Conservation (phyloP, 495 filamentous ascomycete genomes). For the Hypoxylon lienhwacheense region DNA sequence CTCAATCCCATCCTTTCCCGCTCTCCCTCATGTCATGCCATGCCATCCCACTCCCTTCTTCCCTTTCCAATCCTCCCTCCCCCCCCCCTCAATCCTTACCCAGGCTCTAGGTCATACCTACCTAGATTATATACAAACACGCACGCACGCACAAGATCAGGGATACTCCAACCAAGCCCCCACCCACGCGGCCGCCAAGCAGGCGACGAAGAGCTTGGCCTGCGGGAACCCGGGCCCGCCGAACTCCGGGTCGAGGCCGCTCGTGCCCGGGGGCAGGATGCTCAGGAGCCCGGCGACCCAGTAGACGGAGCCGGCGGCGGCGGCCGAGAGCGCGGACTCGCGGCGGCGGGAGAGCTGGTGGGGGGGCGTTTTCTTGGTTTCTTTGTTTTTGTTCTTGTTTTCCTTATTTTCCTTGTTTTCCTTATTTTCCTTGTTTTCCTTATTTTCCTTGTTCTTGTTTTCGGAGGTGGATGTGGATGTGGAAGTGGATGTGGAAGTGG, state of each 20-base stretch:
- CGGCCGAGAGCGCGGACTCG: slow-evolving; percentile 44
- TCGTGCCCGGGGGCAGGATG: slow-evolving; percentile 53
- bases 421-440: too few relatives aligned
- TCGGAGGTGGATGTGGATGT: too few relatives aligned
- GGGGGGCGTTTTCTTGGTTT: too few relatives aligned
- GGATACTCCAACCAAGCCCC: slow-evolving; percentile 42
- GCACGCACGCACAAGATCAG: neutral
- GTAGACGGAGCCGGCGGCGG: slow-evolving; percentile 53
- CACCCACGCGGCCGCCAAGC: slow-evolving; percentile 30
- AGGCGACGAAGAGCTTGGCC: slow-evolving; percentile 41
- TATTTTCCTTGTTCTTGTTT: too few relatives aligned
- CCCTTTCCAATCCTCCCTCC: neutral
- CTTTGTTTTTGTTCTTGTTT: too few relatives aligned
- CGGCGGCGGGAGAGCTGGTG: too few relatives aligned
- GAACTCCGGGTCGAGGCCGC: slow-evolving; percentile 59
- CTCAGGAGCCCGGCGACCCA: slow-evolving; percentile 53
- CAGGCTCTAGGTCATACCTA: too few relatives aligned
- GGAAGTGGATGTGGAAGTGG: too few relatives aligned
- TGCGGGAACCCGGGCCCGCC: slow-evolving; percentile 54
- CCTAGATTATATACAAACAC: too few relatives aligned
- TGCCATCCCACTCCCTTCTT: neutral
- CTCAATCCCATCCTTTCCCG: neutral
- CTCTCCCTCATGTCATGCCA: neutral
- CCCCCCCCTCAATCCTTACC: neutral
- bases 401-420: too few relatives aligned